Base-by-base conservation (phyloP, 805 yeast species). In the Lachancea nothofagi region DNA sequence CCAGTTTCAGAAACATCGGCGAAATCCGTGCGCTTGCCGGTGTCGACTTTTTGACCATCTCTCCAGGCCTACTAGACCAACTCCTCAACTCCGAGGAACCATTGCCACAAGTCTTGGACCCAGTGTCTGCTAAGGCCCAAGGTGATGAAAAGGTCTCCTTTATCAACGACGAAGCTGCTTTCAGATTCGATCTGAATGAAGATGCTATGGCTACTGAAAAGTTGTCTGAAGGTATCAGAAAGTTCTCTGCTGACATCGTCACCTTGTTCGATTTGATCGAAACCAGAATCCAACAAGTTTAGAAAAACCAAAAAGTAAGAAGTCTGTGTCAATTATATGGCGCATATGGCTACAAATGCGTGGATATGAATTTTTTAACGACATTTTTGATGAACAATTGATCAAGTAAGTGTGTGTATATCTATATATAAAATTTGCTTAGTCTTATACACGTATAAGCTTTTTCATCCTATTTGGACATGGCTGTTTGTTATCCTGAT, bases 201-300 rank as follows among this genome's bases (percentile, higher is more conserved):
- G 97, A 93, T 66, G 93, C 93, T 50, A 90, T 93, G 97, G 94
- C 97, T 56, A 87, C 96, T 51, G 97, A 87, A 74, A 93, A 93
- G 75, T 78, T 93, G 64, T 70, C 96, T 55, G 96, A 93, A 65
- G 99, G 99, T 78, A 93, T 93, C 72, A 84, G 97, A 77, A 79
- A 80, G 67, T 93, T 93, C 70, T 85, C 96, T 57, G 90, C 83
- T 66, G 99, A 93, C 67, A 82, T 94, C 57, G 79, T 71, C 55
- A 81, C 96, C 41, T 77, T 93, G 64, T 69, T 78, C 65, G 66
- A 73, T 45, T 71, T 78, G 60, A 75, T 84, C 65, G 78, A 78
- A 64, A 65, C 72, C 54, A 79, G 72, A 63, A 67, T 78, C 49
- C 58, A 69, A 22, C 34, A 31, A 53, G 68, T 66, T 48, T 67